Conservation (phyloP, 1,284 basidiomycete genomes). For the Ceratobasidium papillatum region DNA sequence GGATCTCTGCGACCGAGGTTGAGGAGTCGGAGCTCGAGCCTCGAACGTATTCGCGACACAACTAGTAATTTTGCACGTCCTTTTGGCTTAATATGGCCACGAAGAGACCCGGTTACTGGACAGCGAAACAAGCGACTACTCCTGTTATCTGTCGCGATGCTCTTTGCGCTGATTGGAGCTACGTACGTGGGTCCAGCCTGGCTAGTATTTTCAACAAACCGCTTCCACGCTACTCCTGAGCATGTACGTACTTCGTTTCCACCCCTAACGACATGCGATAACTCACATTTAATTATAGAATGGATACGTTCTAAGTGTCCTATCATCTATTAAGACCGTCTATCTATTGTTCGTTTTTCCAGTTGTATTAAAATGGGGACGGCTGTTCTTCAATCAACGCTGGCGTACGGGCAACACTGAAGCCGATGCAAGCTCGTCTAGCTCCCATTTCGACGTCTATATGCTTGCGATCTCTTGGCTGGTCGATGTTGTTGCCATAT, state of each 20-base stretch:
- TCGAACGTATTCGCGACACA: slow-evolving; percentile 16
- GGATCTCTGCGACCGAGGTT: background rate
- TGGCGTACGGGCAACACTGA: background rate
- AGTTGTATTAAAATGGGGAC: slow-evolving; percentile 3
- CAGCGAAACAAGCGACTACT: slow-evolving; percentile 22
- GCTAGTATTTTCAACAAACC: slow-evolving; percentile 12
- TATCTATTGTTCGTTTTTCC: slow-evolving; percentile 19
- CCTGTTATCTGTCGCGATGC: background rate
- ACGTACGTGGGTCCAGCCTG: background rate
- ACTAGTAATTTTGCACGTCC: slow-evolving; percentile 21
- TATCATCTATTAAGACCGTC: slow-evolving; percentile 4
- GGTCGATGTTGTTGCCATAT: background rate
- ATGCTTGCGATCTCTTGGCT: slow-evolving; percentile 3
- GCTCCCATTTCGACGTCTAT: slow-evolving; percentile 24
- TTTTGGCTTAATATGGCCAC: slow-evolving; percentile 22
- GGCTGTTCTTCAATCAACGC: slow-evolving; percentile 1
- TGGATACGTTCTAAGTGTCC: slow-evolving; percentile 9
- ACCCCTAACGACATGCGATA: background rate
- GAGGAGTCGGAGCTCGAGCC: slow-evolving; percentile 12
- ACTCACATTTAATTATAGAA: background rate
- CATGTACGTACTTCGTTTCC: background rate
- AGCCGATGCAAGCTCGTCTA: background rate
- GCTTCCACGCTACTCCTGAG: slow-evolving; percentile 25
- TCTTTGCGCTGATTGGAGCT: slow-evolving; percentile 1
- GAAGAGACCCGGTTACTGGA: slow-evolving; percentile 17